Conservation (phyloP, 805 yeast genomes). For the Hanseniaspora occidentalis region DNA sequence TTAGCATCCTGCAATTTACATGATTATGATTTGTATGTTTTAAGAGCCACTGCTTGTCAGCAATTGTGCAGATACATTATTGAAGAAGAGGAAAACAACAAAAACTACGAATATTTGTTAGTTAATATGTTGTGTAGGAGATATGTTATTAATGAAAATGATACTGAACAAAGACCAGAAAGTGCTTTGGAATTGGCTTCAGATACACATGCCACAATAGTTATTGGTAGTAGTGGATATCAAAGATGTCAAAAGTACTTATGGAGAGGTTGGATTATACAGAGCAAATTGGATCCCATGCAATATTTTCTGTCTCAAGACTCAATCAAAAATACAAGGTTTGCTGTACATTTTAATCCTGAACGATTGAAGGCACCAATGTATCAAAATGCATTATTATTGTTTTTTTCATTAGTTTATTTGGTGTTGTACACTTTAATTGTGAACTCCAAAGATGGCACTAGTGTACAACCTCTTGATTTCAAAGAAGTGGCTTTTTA, state of each 20-base stretch:
- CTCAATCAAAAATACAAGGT: conserved; percentile 40
- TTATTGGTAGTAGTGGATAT: conserved; percentile 70
- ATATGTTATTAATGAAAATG: conserved; percentile 52
- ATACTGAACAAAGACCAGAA: conserved; percentile 48
- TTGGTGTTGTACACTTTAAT: conserved; percentile 49
- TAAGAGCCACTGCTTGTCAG: conserved; percentile 62
- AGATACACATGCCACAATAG: conserved; percentile 67
- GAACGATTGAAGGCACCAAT: conserved; percentile 75
- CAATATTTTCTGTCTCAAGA: conserved; percentile 49
- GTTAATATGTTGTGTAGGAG: conserved; percentile 68
- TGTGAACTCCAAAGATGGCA: conserved; percentile 37
- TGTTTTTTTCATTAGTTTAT: conserved; percentile 52
- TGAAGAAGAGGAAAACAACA: conserved; percentile 36
- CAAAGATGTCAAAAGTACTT: conserved; percentile 82
- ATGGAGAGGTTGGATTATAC: conserved; percentile 90
- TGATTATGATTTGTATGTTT: conserved; percentile 48
- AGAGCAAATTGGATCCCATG: conserved; percentile 54
- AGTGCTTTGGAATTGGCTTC: conserved; percentile 77
- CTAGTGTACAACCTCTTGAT: conserved; percentile 26
- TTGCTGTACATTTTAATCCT: conserved; percentile 61
- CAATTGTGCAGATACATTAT: conserved; percentile 57
- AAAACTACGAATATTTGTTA: conserved; percentile 39
- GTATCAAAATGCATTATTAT: conserved; percentile 67
- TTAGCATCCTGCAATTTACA: conserved; percentile 48
- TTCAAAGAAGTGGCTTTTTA: conserved; percentile 45